These are phyloP conservation scores for Solanum chmielewskii DNA, from an alignment of 257 asterid species.

Conservation along the genomic window DNA sequence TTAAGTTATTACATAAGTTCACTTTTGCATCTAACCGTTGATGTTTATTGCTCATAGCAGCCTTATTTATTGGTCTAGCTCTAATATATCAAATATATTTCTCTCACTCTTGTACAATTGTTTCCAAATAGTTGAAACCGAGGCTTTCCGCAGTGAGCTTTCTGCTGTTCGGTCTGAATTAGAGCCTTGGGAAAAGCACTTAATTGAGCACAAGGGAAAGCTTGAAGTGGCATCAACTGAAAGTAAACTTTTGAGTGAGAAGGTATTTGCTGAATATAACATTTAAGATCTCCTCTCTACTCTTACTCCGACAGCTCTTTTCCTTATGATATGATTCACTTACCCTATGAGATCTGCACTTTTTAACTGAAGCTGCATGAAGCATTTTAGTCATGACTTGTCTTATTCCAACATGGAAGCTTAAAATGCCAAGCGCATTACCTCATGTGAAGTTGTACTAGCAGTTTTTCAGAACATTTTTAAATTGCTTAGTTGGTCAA, in stretches of 20 bases:
- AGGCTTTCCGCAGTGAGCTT: slow-evolving; percentile 66
- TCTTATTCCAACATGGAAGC: not conserved
- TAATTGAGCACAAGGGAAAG: slow-evolving; percentile 80
- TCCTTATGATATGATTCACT: not conserved
- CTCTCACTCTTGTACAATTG: not conserved
- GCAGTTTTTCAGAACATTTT: not conserved
- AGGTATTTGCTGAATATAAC: slow-evolving; percentile 28
- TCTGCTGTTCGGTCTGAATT: slow-evolving; percentile 73
- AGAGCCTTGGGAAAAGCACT: slow-evolving; percentile 92
- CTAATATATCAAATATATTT: not conserved
- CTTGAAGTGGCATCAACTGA: slow-evolving; percentile 85
- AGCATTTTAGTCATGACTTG: not conserved
- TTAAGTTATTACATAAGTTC: not conserved
- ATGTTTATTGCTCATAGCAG: not conserved
- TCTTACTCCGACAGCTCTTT: not conserved
- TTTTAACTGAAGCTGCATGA: not conserved
- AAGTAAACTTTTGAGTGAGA: slow-evolving; percentile 54
- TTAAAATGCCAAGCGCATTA: not conserved
- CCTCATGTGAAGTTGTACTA: not conserved
- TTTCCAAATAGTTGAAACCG: slow-evolving; percentile 65
- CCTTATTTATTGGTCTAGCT: not conserved
- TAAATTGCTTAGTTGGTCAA: not conserved
- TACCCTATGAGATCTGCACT: not conserved
- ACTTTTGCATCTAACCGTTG: not conserved
- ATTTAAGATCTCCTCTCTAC: not conserved